Conservation (phyloP, 2,329 filamentous ascomycete genomes). For the Aspergillus clavatus region DNA sequence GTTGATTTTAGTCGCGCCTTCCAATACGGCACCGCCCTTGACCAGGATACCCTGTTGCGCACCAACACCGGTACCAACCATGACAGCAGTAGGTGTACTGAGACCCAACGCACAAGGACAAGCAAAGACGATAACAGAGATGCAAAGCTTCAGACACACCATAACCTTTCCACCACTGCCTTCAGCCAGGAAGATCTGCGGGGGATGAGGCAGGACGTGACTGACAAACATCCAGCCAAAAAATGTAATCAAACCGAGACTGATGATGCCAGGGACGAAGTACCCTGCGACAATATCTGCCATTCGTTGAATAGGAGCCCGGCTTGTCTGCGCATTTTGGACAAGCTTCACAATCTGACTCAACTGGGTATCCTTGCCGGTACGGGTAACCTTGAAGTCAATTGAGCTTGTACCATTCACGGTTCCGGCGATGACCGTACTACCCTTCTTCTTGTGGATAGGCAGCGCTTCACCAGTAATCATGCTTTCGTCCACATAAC, state of each 20-base stretch:
- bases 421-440: slow-evolving; percentile 80
- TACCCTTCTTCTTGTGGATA: slow-evolving; percentile 79
- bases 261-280: slow-evolving; percentile 85
- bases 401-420: slow-evolving; percentile 90
- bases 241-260: slow-evolving; percentile 80
- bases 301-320: slow-evolving; percentile 89
- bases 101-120: slow-evolving; percentile 96
- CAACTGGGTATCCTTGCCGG: slow-evolving; percentile 90
- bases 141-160: slow-evolving; percentile 95
- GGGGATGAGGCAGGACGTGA: slow-evolving; percentile 77
- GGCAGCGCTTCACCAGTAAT: slow-evolving; percentile 97
- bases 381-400: slow-evolving; percentile 87
- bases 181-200: slow-evolving; percentile 75
- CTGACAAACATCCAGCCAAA: slow-evolving; percentile 91
- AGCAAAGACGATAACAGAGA: slow-evolving; percentile 96
- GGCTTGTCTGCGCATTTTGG: slow-evolving; percentile 89
- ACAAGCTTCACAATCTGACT: slow-evolving; percentile 98
- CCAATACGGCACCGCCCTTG: slow-evolving; percentile 88
- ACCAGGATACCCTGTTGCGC: slow-evolving; percentile 96
- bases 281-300: slow-evolving; percentile 88
- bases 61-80: slow-evolving; percentile 97
- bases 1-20: slow-evolving; percentile 83
- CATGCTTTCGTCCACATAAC: slow-evolving; percentile 96
- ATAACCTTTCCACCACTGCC: slow-evolving; percentile 86
- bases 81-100: slow-evolving; percentile 92